Evolutionary conservation across 1,284 basidiomycete species (phyloP), one percentile per base, ranked within the genome.

Genomic region (Boletus smithii): DNA sequence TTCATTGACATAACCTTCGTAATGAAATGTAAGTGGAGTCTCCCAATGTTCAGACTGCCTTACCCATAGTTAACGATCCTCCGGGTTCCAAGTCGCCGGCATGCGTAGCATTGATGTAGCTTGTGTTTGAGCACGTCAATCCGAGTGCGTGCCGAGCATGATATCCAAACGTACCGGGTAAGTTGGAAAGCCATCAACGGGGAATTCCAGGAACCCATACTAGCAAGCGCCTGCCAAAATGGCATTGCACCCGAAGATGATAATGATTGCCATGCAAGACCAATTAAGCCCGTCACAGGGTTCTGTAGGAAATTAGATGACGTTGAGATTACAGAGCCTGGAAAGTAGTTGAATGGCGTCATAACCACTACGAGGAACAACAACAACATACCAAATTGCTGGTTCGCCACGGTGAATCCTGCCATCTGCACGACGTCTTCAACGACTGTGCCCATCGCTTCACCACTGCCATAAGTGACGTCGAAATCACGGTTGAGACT

Each of bases 401-500:
- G 75, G 30, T 63, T 58, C 17, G 59, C 41, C 16, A 79, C 67
- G 4, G 65, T 65, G 55, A 75, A 79, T 14, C 77, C 77, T 4
- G 68, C 79, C 61, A 81, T 70, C 23, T 71, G 61, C 33, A 82
- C 73, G 3, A 66, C 69, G 53, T 86, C 83, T 16, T 66, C 56
- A 0, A 66, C 78, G 23, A 83, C 65, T 2, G 58, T 59, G 4
- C 83, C 84, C 1, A 55, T 54, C 0, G 78, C 82, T 6, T 69
- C 58, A 5, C 81, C 83, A 20, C 70, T 75, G 11, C 80, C 81
- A 55, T 86, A 86, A 2, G 69, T 70, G 47, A 84, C 74, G 5
- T 61, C 44, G 61, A 85, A 83, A 1, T 59, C 24, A 5, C 17
- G 55, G 31, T 37, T 37, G 17, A 62, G 51, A 40, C 54, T 59